These are phyloP conservation scores for Trichoderma reesei DNA, from an alignment of 495 filamentous ascomycete species.

Conservation along the genomic window DNA sequence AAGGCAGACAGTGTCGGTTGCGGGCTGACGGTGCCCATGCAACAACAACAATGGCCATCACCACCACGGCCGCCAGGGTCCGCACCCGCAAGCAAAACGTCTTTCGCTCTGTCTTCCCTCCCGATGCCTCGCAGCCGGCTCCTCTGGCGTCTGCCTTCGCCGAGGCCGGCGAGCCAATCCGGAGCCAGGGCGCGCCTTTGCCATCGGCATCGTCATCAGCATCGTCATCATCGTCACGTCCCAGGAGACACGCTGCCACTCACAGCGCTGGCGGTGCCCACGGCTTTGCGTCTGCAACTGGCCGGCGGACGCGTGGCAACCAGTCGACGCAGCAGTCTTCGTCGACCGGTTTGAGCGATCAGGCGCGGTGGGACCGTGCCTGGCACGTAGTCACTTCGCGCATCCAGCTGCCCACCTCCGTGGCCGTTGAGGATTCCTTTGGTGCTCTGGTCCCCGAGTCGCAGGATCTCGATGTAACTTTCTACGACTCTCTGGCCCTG, in stretches of 20 bases:
- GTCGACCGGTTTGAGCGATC: constrained; percentile 29
- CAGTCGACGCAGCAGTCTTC: neutral
- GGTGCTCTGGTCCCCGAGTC: constrained; percentile 34
- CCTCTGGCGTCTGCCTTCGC: constrained; percentile 24
- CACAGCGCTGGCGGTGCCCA: neutral
- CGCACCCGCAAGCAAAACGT: constrained; percentile 31
- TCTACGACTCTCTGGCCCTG: constrained; percentile 34
- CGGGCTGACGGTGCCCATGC: neutral
- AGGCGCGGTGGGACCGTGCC: constrained; percentile 54
- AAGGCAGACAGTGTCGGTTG: neutral
- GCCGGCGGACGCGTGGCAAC: constrained; percentile 6
- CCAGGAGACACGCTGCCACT: neutral
- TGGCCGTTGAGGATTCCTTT: constrained; percentile 32
- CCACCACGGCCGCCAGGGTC: constrained; percentile 28
- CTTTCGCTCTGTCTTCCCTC: constrained; percentile 44
- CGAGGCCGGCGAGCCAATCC: constrained; percentile 28
- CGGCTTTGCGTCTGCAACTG: neutral
- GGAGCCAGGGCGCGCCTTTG: constrained; percentile 20
- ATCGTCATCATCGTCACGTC: constrained; percentile 10
- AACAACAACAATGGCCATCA: constrained; percentile 15
- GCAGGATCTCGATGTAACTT: constrained; percentile 26
- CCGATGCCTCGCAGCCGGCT: constrained; percentile 33
- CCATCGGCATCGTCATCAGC: constrained; percentile 13
- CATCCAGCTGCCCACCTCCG: constrained; percentile 46
- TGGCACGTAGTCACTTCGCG: constrained; percentile 59